Evolutionary conservation across 169 alveolate species (phyloP), one percentile per base, ranked within the genome.

Genomic region (Cystoisospora suis): DNA sequence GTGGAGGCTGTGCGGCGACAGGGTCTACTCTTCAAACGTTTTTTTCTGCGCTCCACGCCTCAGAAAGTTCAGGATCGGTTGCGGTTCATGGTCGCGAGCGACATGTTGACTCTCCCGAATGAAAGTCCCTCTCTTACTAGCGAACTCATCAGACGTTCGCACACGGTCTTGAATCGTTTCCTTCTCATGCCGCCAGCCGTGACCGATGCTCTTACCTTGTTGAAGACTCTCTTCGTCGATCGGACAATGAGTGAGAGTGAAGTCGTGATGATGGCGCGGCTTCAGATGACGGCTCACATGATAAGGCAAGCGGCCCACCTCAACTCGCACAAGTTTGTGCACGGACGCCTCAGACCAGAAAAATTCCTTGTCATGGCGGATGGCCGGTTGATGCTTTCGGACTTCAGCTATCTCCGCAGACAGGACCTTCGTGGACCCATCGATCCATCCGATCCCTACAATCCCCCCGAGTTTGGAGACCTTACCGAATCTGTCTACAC

Each of bases 231-330:
- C 40, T 59, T 59, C 5, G 0, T 36, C 36, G 32, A 36, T n/a
- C 75, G 6, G 12, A 12, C 9, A 4, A 2, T 59, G 7, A 59
- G 75, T 36, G 75, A 59, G 32, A 59, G 75, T 36, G 7, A 29
- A 29, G 12, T 12, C 75, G 75, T 29, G 2, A n/a, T 59, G 9
- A 29, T 9, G 5, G 86, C 86, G 0, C 86, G 53, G 6, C 86
- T 75, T 45, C 46, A 34, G 32, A 15, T 87, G 38, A 87, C 91
- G 77, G 86, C 75, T 69, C 87, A 87, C 77, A 77, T 44, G 47
- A 87, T 87, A 20, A 9, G 44, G 42, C 59, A 75, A 27, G 79
- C 75, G 49, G 75, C 34, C 53, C 58, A 72, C 42, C 12, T 70
- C 36, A 86, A 87, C 79, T 27, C 4, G 23, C 86, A 42, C 40